These are phyloP conservation scores for Mortierella sp. DNA, from an alignment of 371 early-diverging fungal species.

Conservation along the genomic window DNA sequence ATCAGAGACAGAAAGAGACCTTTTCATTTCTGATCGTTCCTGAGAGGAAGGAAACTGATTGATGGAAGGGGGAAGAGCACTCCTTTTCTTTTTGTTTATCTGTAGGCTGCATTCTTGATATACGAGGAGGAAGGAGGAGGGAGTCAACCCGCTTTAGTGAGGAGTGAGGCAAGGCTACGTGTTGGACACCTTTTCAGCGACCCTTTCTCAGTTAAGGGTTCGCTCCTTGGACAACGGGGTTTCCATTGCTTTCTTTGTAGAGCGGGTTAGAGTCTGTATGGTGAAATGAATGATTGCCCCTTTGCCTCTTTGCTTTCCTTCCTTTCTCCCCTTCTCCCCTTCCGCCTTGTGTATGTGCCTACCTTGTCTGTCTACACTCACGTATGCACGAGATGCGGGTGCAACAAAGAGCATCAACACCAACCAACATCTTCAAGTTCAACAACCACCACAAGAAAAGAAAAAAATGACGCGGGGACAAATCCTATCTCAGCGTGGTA, in stretches of 20 bases:
- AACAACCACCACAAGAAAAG: background rate
- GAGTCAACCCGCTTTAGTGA: background rate
- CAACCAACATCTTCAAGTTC: background rate
- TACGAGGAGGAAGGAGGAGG: background rate
- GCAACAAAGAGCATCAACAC: background rate
- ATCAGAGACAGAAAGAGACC: background rate
- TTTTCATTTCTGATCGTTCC: background rate
- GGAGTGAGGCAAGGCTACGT: background rate
- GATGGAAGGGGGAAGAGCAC: background rate
- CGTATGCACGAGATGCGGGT: background rate
- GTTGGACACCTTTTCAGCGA: background rate
- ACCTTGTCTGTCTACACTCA: background rate
- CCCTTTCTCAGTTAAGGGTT: background rate
- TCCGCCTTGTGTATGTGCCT: too few relatives aligned
- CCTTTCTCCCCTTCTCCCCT: background rate
- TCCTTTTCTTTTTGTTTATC: background rate
- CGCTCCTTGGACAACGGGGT: background rate
- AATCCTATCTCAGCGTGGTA: background rate
- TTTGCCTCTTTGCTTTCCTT: slow-evolving; percentile 1
- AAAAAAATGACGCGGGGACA: slow-evolving; percentile 2
- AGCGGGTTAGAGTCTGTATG: background rate
- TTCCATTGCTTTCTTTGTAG: background rate
- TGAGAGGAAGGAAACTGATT: background rate
- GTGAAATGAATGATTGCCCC: background rate
- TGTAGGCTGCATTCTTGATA: background rate